Evolutionary conservation across 768 basidiomycete species (phyloP).

Genomic region (Gymnopilus junonius): DNA sequence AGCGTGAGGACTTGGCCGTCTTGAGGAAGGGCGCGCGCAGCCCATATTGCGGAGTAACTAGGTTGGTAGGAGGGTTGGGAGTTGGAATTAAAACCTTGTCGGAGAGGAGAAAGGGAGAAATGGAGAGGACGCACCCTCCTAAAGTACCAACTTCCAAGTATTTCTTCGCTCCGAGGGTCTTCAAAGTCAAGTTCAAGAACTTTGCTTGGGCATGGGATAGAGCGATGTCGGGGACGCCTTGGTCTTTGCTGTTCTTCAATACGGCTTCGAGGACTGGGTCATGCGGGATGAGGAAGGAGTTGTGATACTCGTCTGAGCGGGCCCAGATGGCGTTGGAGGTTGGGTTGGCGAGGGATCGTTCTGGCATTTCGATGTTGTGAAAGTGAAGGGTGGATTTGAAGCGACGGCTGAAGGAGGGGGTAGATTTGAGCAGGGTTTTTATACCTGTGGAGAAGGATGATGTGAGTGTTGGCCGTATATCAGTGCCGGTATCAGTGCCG

Average conservation of each 20-base stretch:
- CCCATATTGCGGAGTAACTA: slow-evolving; percentile 49
- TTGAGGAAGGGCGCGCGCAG: slow-evolving; percentile 49
- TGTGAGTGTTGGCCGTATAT: too few species aligned
- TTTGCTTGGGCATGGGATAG: slow-evolving; percentile 61
- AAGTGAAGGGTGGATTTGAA: background rate
- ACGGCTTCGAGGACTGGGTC: slow-evolving; percentile 49
- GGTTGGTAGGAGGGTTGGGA: too few species aligned
- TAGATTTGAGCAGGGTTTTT: background rate
- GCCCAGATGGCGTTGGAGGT: slow-evolving; percentile 44
- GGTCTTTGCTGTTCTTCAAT: slow-evolving; percentile 40
- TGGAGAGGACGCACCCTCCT: slow-evolving; percentile 50
- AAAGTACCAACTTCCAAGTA: slow-evolving; percentile 71
- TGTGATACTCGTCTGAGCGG: slow-evolving; percentile 57
- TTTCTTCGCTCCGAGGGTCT: slow-evolving; percentile 55
- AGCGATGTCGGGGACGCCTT: slow-evolving; percentile 56
- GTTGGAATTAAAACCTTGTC: too few species aligned
- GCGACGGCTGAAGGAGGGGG: background rate
- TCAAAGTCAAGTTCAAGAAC: slow-evolving; percentile 55
- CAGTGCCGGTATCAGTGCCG: too few species aligned
- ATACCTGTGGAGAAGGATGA: too few species aligned
- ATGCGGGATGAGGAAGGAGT: slow-evolving; percentile 51
- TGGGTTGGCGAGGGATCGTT: background rate
- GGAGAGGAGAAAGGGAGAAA: background rate
- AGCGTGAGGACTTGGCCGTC: slow-evolving; percentile 54
- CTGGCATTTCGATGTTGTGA: background rate